Evolutionary conservation across 164 flowering plant species (phyloP).

Genomic region (Liquidambar formosana): DNA sequence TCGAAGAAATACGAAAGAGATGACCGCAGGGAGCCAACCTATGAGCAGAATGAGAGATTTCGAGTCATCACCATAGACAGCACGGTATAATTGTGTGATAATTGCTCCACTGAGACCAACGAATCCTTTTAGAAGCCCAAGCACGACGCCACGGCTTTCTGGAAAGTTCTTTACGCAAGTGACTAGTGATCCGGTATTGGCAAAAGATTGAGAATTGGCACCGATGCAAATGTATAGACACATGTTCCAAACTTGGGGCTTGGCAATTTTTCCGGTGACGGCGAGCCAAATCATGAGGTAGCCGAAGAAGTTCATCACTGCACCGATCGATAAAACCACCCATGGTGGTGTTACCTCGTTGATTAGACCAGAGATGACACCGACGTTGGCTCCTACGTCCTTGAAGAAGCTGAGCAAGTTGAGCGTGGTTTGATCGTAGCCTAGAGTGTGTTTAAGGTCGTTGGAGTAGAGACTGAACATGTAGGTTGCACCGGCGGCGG

Average conservation of each 20-base stretch:
- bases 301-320: slow-evolving; percentile 38
- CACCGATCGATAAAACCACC: slow-evolving; percentile 44
- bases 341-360: slow-evolving; percentile 52
- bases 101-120: slow-evolving; percentile 56
- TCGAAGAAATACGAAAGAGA: slow-evolving; percentile 25
- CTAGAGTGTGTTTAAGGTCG: slow-evolving; percentile 31
- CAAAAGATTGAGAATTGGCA: slow-evolving; percentile 46
- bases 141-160: slow-evolving; percentile 43
- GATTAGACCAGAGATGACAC: slow-evolving; percentile 41
- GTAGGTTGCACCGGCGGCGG: slow-evolving; percentile 42
- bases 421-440: slow-evolving; percentile 46
- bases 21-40: slow-evolving; percentile 37
- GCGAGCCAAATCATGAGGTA: slow-evolving; percentile 58
- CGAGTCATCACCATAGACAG: slow-evolving; percentile 26
- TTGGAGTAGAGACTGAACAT: slow-evolving; percentile 41
- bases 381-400: slow-evolving; percentile 43
- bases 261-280: slow-evolving; percentile 28
- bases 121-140: slow-evolving; percentile 52
- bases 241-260: slow-evolving; percentile 47
- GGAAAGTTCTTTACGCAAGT: slow-evolving; percentile 58
- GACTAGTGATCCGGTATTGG: slow-evolving; percentile 47
- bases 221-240: slow-evolving; percentile 48
- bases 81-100: slow-evolving; percentile 42
- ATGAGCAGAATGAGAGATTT: slow-evolving; percentile 32
- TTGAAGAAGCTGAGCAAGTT: slow-evolving; percentile 44